phyloP scores from a whole-genome alignment of 2,329 filamentous ascomycete genomes.

The Hypoxylon sp. region DNA sequence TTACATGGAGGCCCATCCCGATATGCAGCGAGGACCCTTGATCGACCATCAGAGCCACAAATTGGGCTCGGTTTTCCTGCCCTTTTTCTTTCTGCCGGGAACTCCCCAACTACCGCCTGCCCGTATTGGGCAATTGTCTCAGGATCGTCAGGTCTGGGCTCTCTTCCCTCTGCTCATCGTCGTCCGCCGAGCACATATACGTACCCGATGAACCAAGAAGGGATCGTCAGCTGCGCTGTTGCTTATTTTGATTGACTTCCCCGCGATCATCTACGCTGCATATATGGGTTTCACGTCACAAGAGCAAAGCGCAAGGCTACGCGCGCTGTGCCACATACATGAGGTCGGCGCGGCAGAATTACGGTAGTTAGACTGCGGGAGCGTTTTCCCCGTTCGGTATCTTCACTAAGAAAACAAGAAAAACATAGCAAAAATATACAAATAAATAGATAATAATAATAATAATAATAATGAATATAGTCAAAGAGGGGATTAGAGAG shows the following conservation, averaged over 20 bases:
- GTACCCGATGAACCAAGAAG: no score
- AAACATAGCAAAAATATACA: no score
- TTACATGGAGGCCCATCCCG: not conserved
- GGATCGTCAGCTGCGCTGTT: conserved; percentile 10
- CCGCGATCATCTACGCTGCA: conserved; percentile 8
- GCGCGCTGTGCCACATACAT: not conserved
- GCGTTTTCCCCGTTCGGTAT: conserved; percentile 23
- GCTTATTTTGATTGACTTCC: not conserved
- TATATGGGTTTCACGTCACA: conserved; percentile 1
- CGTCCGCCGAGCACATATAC: no score
- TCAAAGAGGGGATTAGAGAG: no score
- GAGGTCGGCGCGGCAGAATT: not conserved
- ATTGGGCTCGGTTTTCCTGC: no score
- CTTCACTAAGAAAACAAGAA: no score
- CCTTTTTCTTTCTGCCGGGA: conserved; percentile 14
- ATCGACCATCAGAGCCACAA: conserved; percentile 31
- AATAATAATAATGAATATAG: no score
- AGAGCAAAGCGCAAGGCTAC: conserved; percentile 5
- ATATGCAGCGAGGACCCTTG: conserved; percentile 31
- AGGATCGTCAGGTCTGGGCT: conserved; percentile 1
- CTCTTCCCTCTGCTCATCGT: not conserved
- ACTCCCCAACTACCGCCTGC: conserved; percentile 8
- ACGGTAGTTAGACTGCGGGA: conserved; percentile 7
- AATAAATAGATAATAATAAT: no score
- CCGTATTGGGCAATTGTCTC: conserved; percentile 5